Evolutionary conservation across 2,329 filamentous ascomycete species (phyloP).

Genomic region (Periconia sp.): DNA sequence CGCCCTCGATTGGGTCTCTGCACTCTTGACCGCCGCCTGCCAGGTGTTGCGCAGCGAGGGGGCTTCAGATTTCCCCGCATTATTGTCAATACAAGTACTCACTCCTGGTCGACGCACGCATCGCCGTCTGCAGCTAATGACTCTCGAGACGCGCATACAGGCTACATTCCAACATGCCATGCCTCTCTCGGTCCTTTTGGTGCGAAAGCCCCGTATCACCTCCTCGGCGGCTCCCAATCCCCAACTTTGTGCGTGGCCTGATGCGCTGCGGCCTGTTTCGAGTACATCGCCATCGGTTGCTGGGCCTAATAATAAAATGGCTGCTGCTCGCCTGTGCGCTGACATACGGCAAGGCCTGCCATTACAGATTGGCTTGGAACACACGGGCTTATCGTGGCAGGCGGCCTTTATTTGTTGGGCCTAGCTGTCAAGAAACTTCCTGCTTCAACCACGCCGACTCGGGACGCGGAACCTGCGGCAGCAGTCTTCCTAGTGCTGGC

Average conservation of each 20-base stretch:
- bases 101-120: constrained; percentile 16
- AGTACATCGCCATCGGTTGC: background rate
- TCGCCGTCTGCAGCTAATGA: constrained; percentile 30
- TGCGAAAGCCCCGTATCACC: no score
- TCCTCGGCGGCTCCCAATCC: no score
- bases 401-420: no score
- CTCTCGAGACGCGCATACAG: constrained; percentile 21
- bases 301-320: background rate
- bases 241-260: background rate
- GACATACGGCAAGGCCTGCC: background rate
- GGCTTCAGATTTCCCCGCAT: constrained; percentile 40
- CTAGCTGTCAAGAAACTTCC: no score
- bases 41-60: constrained; percentile 13
- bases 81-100: constrained; percentile 20
- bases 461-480: no score
- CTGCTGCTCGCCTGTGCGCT: no score
- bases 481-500: background rate
- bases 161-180: no score
- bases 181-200: no score
- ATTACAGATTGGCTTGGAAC: no score
- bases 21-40: background rate
- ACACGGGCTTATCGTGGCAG: no score
- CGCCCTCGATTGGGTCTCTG: background rate
- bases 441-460: no score
- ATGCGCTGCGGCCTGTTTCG: background rate